Base-by-base conservation (phyloP, 2,329 filamentous ascomycete species). In the Talaromyces sp. region DNA sequence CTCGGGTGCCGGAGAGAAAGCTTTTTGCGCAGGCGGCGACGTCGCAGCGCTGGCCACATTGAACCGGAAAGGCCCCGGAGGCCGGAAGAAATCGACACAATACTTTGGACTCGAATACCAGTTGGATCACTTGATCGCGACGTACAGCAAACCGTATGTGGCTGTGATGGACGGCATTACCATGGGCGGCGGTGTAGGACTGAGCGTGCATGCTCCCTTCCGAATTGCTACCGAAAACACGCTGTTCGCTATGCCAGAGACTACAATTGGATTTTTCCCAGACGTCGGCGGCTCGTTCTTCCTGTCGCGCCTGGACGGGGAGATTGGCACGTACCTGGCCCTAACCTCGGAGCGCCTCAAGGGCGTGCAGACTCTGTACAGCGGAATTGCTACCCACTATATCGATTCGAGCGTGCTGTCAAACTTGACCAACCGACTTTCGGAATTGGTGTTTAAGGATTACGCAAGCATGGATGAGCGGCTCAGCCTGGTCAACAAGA, bases 271-370 rank as follows among this genome's bases (percentile, higher is more conserved):
- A 44, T 97, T 98, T 83, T 99, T 99, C 83, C 95, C 96, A 6
- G 96, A 99, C 72, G 95, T 99, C 56, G 95, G 95, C 64, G 96
- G 89, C 34, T 96, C 91, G 10, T 99, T 98, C 82, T 98, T 98
- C 83, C 82, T 99, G 59, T 91, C 95, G 16, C 85, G 92, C 65
- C 87, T 99, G 82, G 87, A 96, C 69, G 95, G 95, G 56, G 82
- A 87, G 63, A 78, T 96, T 61, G 95, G 95, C 61, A 96, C 91
- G 23, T 99, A 98, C 77, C 87, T 99, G 51, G 95, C 92, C 23
- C 82, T 99, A 65, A 99, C 95, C 7, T 95, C 92, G 72, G 89
- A 94, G 72, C 85, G 87, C 65, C 80, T 99, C 65, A 87, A 83
- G 64, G 95, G 95, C 51, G 89, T 88, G 12, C 91, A 98, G 73